phyloP scores from a whole-genome alignment of 176 grass and related monocot genomes.

The Lolium multiflorum region DNA sequence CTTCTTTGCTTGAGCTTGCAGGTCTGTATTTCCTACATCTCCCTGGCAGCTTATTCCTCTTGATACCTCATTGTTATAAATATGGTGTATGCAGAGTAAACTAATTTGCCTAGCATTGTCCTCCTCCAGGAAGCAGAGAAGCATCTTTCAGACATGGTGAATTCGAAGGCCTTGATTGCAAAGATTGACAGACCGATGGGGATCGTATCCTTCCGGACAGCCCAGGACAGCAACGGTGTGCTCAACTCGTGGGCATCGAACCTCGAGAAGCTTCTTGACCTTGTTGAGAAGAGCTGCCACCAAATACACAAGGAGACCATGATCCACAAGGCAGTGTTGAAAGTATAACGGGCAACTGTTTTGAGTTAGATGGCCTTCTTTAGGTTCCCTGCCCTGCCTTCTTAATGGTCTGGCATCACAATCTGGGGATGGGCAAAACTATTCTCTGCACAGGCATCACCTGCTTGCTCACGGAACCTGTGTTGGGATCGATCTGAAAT shows the following conservation, averaged over 20 bases:
- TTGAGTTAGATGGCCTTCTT: background rate
- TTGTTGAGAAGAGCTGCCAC: conserved; percentile 94
- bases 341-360: conserved; percentile 53
- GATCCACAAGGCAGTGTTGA: conserved; percentile 87
- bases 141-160: conserved; percentile 97
- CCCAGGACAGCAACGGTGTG: conserved; percentile 70
- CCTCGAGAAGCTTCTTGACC: conserved; percentile 93
- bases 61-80: background rate
- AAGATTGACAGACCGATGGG: conserved; percentile 90
- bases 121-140: conserved; percentile 79
- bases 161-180: conserved; percentile 77
- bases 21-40: conserved; percentile 44
- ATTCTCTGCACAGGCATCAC: conserved; percentile 15
- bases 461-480: background rate
- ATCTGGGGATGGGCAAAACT: background rate
- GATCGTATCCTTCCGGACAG: conserved; percentile 69
- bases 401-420: conserved; percentile 5
- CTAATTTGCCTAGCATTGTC: background rate
- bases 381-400: conserved; percentile 13
- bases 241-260: conserved; percentile 86
- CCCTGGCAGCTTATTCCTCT: background rate
- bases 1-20: conserved; percentile 85
- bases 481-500: background rate
- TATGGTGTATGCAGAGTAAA: background rate
- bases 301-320: conserved; percentile 99